These are phyloP conservation scores for Colletotrichum sp. DNA, from an alignment of 2,329 filamentous ascomycete genomes.

Conservation along the genomic window DNA sequence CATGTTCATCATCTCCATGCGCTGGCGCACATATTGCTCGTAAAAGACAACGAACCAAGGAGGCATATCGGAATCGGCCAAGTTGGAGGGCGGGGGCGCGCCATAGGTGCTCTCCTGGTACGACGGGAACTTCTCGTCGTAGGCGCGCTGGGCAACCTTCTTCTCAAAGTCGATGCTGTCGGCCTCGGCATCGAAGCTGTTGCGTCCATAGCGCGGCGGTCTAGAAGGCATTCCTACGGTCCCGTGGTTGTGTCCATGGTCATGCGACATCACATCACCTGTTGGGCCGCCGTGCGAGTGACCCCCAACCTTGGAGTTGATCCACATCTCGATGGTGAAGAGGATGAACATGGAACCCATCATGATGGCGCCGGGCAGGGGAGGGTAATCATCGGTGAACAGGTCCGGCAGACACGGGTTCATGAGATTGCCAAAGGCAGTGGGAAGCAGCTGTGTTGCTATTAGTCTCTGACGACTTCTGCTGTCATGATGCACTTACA, in stretches of 20 bases:
- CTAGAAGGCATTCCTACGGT: conserved; percentile 29
- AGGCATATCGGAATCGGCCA: conserved; percentile 55
- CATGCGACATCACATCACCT: conserved; percentile 32
- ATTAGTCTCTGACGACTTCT: not conserved
- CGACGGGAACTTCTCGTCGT: conserved; percentile 36
- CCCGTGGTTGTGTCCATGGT: conserved; percentile 1
- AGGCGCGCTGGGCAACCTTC: conserved; percentile 43
- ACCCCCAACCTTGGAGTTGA: conserved; percentile 63
- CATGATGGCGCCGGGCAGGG: conserved; percentile 70
- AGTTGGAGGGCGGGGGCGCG: conserved; percentile 27
- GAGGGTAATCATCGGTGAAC: conserved; percentile 64
- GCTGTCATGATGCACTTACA: no score
- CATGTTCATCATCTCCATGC: conserved; percentile 62
- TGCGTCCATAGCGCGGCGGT: conserved; percentile 32
- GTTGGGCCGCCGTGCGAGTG: conserved; percentile 64
- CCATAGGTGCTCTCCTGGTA: conserved; percentile 26
- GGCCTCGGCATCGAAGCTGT: conserved; percentile 39
- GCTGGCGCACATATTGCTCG: conserved; percentile 66
- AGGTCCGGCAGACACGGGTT: conserved; percentile 64
- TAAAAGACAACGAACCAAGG: conserved; percentile 69
- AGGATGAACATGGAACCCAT: conserved; percentile 66
- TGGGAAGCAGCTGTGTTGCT: conserved; percentile 55
- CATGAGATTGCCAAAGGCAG: conserved; percentile 58
- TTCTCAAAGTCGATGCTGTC: conserved; percentile 41
- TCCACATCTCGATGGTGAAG: conserved; percentile 67